These are phyloP conservation scores for Theileria equi DNA, from an alignment of 169 alveolate genomes.

Conservation along the genomic window DNA sequence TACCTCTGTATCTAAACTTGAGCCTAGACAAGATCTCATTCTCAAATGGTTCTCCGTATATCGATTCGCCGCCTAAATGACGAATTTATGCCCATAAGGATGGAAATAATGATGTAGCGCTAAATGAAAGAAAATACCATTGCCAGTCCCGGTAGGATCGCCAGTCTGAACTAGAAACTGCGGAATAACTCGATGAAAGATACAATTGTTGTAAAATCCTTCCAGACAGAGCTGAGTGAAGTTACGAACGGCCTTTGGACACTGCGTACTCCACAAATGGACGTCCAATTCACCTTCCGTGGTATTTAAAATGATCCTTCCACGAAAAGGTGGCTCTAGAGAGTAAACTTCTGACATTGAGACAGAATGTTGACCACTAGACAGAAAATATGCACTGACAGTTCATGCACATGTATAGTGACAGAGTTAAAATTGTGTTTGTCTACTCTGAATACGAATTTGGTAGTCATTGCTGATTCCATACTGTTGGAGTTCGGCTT, in stretches of 20 bases:
- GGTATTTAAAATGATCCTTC: conserved; percentile 88
- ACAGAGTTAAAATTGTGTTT: neutral
- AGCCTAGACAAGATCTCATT: conserved; percentile 90
- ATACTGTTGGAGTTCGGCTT: conserved; percentile 24
- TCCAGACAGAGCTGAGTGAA: conserved; percentile 86
- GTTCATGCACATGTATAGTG: neutral
- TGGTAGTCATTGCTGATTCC: conserved; percentile 51
- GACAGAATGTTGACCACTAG: neutral
- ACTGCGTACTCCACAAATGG: conserved; percentile 86
- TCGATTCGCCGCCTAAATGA: conserved; percentile 85
- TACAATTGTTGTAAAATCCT: conserved; percentile 86
- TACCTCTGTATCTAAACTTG: conserved; percentile 76
- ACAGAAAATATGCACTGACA: conserved; percentile 11
- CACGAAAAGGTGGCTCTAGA: conserved; percentile 88
- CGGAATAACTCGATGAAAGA: conserved; percentile 86
- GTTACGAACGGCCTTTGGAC: conserved; percentile 88
- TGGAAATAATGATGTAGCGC: neutral
- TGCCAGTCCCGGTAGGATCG: conserved; percentile 78
- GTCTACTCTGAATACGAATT: conserved; percentile 28
- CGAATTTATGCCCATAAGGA: neutral
- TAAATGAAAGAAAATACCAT: conserved; percentile 46
- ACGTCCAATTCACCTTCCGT: conserved; percentile 88
- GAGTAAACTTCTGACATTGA: conserved; percentile 85
- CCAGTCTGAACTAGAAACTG: conserved; percentile 90
- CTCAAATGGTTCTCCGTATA: conserved; percentile 90